phyloP scores from a whole-genome alignment of 169 alveolate species.

The Plasmodium yoelii region DNA sequence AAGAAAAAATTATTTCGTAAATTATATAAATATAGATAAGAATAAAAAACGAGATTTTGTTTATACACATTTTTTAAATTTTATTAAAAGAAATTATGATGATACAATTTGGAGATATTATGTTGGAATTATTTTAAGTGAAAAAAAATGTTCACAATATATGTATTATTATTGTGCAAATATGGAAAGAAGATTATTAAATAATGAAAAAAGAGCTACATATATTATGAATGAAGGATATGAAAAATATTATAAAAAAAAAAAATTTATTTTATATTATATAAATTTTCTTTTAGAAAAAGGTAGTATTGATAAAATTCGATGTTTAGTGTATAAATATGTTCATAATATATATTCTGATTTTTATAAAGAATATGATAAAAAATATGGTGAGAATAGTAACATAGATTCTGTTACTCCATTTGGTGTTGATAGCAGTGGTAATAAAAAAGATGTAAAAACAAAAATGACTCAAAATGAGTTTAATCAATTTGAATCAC shows the following conservation, averaged over 20 bases:
- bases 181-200: constrained; percentile 55
- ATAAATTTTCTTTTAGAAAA: constrained; percentile 53
- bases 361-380: constrained; percentile 52
- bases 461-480: constrained; percentile 36
- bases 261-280: constrained; percentile 30
- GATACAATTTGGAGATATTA: constrained; percentile 75
- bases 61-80: constrained; percentile 51
- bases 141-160: constrained; percentile 47
- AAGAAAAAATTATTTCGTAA: constrained; percentile 67
- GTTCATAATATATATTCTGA: constrained; percentile 27
- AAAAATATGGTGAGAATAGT: not conserved
- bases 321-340: constrained; percentile 43
- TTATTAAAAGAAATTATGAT: constrained; percentile 73
- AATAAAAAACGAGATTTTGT: constrained; percentile 59
- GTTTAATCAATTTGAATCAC: constrained; percentile 46
- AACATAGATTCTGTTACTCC: not conserved
- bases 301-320: constrained; percentile 36
- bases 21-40: constrained; percentile 42
- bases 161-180: constrained; percentile 72
- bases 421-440: not conserved
- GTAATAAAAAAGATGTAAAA: not conserved
- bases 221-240: constrained; percentile 75
- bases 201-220: constrained; percentile 72
- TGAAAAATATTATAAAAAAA: constrained; percentile 35
- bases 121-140: constrained; percentile 41